Conservation (phyloP, 2,329 filamentous ascomycete species). For the Sporothrix brasiliensis region DNA sequence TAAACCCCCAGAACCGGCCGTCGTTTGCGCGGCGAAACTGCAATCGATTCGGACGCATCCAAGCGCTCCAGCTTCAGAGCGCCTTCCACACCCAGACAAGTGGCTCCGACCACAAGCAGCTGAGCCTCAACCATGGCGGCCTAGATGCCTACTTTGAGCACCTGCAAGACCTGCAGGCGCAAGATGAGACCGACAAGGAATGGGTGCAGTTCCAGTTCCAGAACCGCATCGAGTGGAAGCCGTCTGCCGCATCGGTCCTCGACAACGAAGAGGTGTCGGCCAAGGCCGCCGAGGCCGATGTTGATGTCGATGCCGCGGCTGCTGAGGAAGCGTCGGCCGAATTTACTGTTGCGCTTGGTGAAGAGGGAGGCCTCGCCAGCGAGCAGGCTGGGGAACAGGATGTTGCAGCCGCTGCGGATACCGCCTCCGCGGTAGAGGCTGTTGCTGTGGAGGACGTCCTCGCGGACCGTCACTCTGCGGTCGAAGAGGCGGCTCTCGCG, state of each 20-base stretch:
- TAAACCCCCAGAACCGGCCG: constrained; percentile 70
- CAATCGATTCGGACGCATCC: constrained; percentile 58
- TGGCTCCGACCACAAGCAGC: constrained; percentile 60
- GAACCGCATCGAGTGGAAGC: constrained; percentile 87
- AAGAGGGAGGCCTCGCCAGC: constrained; percentile 7
- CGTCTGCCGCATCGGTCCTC: constrained; percentile 57
- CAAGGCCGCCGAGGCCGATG: constrained; percentile 44
- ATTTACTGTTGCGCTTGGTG: background rate
- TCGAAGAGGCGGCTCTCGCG: constrained; percentile 65
- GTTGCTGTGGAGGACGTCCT: background rate
- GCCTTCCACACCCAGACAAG: constrained; percentile 69
- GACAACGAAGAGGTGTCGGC: constrained; percentile 40
- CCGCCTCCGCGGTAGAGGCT: background rate
- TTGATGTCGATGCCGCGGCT: constrained; percentile 41
- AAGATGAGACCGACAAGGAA: constrained; percentile 71
- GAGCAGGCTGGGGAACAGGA: background rate
- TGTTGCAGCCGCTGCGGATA: background rate
- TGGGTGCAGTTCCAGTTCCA: constrained; percentile 92
- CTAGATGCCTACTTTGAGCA: constrained; percentile 91
- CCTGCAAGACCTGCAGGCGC: constrained; percentile 75
- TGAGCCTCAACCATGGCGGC: constrained; percentile 59
- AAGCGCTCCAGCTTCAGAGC: constrained; percentile 71
- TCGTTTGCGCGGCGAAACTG: constrained; percentile 63
- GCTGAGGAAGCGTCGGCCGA: background rate
- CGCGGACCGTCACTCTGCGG: constrained; percentile 7